Conservation (phyloP, 805 yeast species). For the Candida gorgasii region DNA sequence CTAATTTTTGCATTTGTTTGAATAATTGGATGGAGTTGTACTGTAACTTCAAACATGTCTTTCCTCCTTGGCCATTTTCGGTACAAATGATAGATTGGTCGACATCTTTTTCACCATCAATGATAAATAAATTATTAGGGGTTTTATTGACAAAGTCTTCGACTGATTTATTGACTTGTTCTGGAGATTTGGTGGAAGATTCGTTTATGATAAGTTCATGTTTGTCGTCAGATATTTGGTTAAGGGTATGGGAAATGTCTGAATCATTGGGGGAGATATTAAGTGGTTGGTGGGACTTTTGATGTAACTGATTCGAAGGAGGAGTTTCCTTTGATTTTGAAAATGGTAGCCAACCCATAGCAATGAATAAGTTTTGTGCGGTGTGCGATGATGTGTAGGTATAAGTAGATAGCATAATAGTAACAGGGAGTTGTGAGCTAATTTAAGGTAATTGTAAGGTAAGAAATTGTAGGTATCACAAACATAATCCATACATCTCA, state of each 20-base stretch:
- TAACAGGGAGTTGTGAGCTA: too few relatives aligned
- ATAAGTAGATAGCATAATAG: background rate
- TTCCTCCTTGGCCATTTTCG: slow-evolving; percentile 42
- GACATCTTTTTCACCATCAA: slow-evolving; percentile 42
- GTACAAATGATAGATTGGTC: slow-evolving; percentile 49
- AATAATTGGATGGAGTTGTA: slow-evolving; percentile 43
- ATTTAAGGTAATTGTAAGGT: too few relatives aligned
- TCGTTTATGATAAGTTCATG: slow-evolving; percentile 12
- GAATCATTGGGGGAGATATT: slow-evolving; percentile 20
- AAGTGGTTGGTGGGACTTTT: slow-evolving; percentile 27
- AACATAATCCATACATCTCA: slow-evolving; percentile 27
- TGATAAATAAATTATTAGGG: slow-evolving; percentile 37
- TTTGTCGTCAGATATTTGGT: slow-evolving; percentile 23
- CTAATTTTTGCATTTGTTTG: slow-evolving; percentile 50
- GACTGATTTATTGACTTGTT: slow-evolving; percentile 24
- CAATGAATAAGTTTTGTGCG: background rate
- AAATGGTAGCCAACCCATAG: slow-evolving; percentile 17
- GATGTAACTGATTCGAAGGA: slow-evolving; percentile 21
- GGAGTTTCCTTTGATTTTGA: slow-evolving; percentile 4
- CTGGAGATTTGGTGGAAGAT: slow-evolving; percentile 2
- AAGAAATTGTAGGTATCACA: too few relatives aligned
- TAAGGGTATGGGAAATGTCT: slow-evolving; percentile 29
- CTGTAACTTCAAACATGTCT: slow-evolving; percentile 47
- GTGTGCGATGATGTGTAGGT: background rate
- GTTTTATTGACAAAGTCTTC: slow-evolving; percentile 29